phyloP scores from a whole-genome alignment of 495 filamentous ascomycete species.

The Trichoderma erinaceum region DNA sequence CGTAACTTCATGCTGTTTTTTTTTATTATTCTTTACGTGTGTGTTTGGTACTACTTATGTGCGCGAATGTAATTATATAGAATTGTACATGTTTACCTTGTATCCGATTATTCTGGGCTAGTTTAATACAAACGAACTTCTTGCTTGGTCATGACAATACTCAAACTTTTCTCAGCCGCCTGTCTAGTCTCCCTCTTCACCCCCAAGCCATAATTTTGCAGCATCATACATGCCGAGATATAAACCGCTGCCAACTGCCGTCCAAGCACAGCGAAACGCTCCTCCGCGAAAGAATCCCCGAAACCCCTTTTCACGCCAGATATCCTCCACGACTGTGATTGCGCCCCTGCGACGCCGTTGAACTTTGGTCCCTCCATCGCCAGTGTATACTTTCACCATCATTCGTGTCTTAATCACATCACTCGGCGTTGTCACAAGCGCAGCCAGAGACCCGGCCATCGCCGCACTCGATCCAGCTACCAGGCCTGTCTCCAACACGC shows the following conservation, averaged over 20 bases:
- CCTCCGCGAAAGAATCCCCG: slow-evolving; percentile 75
- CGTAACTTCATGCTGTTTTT: no score
- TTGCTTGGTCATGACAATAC: no score
- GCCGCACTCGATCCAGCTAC: slow-evolving; percentile 67
- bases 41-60: no score
- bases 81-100: no score
- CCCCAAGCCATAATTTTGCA: slow-evolving; percentile 60
- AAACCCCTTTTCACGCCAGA: slow-evolving; percentile 58
- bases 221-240: slow-evolving; percentile 86
- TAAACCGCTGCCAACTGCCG: slow-evolving; percentile 69
- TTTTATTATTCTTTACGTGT: no score
- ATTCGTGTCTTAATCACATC: slow-evolving; percentile 82
- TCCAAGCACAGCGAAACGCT: slow-evolving; percentile 68
- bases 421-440: slow-evolving; percentile 69
- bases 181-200: slow-evolving; percentile 15
- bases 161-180: no score
- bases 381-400: slow-evolving; percentile 50
- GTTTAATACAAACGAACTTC: no score
- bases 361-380: slow-evolving; percentile 24
- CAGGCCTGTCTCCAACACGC: slow-evolving; percentile 53
- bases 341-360: slow-evolving; percentile 24
- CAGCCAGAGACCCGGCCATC: slow-evolving; percentile 60
- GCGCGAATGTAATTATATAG: no score
- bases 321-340: slow-evolving; percentile 53
- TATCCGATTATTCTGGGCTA: no score